phyloP scores from a whole-genome alignment of 768 basidiomycete species.

The Mycena floridula region DNA sequence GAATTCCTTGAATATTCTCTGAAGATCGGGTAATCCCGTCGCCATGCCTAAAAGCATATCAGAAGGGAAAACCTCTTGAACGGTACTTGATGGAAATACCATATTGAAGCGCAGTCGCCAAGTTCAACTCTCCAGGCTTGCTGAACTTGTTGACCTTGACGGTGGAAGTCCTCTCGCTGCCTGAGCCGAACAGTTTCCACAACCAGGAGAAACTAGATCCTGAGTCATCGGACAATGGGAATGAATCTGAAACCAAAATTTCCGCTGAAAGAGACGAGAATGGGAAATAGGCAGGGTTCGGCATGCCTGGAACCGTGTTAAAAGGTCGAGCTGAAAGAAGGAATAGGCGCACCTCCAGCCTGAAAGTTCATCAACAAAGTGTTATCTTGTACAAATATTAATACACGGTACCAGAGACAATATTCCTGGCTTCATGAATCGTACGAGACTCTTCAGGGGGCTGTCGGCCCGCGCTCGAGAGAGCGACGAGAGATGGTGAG shows the following conservation, averaged over 20 bases:
- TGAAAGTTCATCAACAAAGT: no score
- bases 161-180: constrained; percentile 37
- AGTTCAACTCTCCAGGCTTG: constrained; percentile 42
- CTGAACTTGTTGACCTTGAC: constrained; percentile 59
- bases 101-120: constrained; percentile 70
- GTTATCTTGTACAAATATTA: no score
- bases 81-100: constrained; percentile 16
- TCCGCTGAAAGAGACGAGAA: constrained; percentile 56
- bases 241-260: constrained; percentile 42
- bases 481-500: constrained; percentile 62
- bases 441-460: constrained; percentile 63
- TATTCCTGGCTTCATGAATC: constrained; percentile 52
- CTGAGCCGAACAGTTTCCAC: constrained; percentile 43
- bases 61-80: background rate
- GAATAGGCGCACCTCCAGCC: no score
- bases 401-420: constrained; percentile 61
- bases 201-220: constrained; percentile 46
- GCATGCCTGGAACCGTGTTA: constrained; percentile 42
- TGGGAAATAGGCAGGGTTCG: constrained; percentile 65
- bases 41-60: constrained; percentile 23
- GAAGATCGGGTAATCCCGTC: constrained; percentile 51
- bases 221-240: constrained; percentile 27
- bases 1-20: constrained; percentile 53
- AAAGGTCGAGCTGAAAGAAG: constrained; percentile 2
- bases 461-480: constrained; percentile 42